Evolutionary conservation across 1,139 yeast species (phyloP), one percentile per base, ranked within the genome.

Genomic region (Spencermartinsiella ligniputridi): DNA sequence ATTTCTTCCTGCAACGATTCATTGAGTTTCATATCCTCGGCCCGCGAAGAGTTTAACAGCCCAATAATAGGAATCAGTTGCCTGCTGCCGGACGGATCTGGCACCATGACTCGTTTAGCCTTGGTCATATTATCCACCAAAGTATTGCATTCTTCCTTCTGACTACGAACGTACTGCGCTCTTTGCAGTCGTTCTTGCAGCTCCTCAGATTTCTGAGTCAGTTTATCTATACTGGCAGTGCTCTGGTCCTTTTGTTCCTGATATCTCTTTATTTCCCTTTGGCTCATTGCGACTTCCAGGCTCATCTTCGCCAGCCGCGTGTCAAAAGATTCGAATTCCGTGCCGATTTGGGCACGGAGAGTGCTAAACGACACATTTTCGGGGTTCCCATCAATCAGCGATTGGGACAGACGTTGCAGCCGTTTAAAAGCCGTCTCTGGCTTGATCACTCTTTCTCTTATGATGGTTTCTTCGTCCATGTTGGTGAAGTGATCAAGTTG

Each of bases 141-240:
- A 18, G 47, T 45, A 40, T 56, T 56, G 46, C 58, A 57, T 29
- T 61, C 60, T 38, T 59, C 58, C 22, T 54, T 48, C 38, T 63
- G 60, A 5, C 49, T 44, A 15, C 63, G 55, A 11, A 50, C 45
- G 21, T 37, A 40, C 35, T 54, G 60, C 5, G 63, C 64, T 17
- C 46, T 47, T 5, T 45, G 44, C 35, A 61, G 51, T 32, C 55
- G 47, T 3, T 40, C 41, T 25, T 57, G 58, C 17, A 64, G 55
- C 35, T 53, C 56, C 3, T 27, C 46, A 3, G 60, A 53, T 40
- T 51, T 49, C 8, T 40, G 40, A 2, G 38, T 42, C 21, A 60
- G 47, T 17, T 44, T 49, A 5, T 46, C 41, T 3, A 58, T 44
- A 27, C 47, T 49, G 1, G 37, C 37, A 19, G 45, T 48, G 27